Base-by-base conservation (phyloP, 2,329 filamentous ascomycete species). In the Beauveria scarabaeidicola region DNA sequence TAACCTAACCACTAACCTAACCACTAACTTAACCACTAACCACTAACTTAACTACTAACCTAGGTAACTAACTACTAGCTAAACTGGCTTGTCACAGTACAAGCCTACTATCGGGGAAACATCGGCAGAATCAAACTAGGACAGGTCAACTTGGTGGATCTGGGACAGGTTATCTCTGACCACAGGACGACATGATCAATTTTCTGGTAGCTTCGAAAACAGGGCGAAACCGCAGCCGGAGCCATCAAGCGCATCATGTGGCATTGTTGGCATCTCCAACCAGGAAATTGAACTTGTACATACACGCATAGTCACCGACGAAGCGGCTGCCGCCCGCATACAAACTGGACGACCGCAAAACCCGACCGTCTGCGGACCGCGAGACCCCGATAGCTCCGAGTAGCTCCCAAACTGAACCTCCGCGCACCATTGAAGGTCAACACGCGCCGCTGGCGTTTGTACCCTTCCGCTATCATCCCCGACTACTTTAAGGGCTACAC, bases 321-420 rank as follows among this genome's bases (percentile, higher is more conserved):
- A 47, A n/a, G 10, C 13, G 15, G n/a, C 2, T 19, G 15, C 23
- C 15, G 36, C 21, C 29, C 27, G 15, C 38, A 29, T 40, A 52
- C 51, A 10, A 17, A 29, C 27, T 21, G 6, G 21, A 15, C 13
- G 15, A 32, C 25, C 43, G 21, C 32, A 40, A 15, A 15, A 21
- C 10, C 50, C 50, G 50, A 47, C 50, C 41, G 50, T 15, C 27
- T 23, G 17, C 57, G 41, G 40, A 59, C 50, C 11, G 54, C 32
- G 15, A 25, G 41, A 48, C 25, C 41, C 57, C 52, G 58, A 55
- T 60, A 60, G 58, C 52, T 60, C 58, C 58, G 58, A 60, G 58
- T 23, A 55, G 29, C 50, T 47, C 19, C 57, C 9, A 23, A 23
- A n/a, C 40, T 25, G 13, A 52, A 44, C 29, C 19, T 44, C 3